Evolutionary conservation across 805 yeast genomes (phyloP).

Genomic region (Yamadazyma takamatsuzukensis): DNA sequence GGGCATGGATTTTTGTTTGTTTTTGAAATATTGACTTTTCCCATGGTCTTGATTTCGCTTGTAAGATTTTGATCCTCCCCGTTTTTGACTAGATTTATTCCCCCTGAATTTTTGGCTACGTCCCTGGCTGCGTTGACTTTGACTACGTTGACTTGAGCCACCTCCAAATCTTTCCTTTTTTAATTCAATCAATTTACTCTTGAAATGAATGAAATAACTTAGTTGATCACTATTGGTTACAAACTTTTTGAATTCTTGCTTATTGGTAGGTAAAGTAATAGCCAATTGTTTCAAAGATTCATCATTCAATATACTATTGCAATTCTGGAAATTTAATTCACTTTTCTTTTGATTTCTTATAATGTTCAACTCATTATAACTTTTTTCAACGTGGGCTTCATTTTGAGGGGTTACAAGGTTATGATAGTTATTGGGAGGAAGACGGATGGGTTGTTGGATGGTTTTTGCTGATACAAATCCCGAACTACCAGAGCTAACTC

Average conservation of each 20-base stretch:
- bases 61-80: too few relatives aligned
- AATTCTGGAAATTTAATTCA: constrained; percentile 28
- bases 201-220: constrained; percentile 37
- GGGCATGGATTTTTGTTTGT: constrained; percentile 11
- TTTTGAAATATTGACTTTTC: neutral
- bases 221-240: constrained; percentile 30
- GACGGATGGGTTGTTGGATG: constrained; percentile 13
- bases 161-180: constrained; percentile 21
- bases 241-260: constrained; percentile 41
- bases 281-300: constrained; percentile 53
- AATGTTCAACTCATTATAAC: constrained; percentile 35
- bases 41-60: constrained; percentile 1
- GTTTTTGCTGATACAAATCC: constrained; percentile 14
- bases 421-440: constrained; percentile 17
- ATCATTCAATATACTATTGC: constrained; percentile 24
- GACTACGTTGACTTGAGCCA: neutral
- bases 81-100: too few relatives aligned
- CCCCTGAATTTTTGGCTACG: neutral
- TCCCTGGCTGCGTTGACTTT: neutral
- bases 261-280: constrained; percentile 47
- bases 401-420: constrained; percentile 15
- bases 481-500: neutral
- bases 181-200: constrained; percentile 28
- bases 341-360: constrained; percentile 42
- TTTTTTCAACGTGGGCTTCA: constrained; percentile 22